A percentile compares a stretch with the other conserved stretches of the same genome.
phyloP scores from a whole-genome alignment of 1,284 basidiomycete genomes.

The Amylostereum areolatum region DNA sequence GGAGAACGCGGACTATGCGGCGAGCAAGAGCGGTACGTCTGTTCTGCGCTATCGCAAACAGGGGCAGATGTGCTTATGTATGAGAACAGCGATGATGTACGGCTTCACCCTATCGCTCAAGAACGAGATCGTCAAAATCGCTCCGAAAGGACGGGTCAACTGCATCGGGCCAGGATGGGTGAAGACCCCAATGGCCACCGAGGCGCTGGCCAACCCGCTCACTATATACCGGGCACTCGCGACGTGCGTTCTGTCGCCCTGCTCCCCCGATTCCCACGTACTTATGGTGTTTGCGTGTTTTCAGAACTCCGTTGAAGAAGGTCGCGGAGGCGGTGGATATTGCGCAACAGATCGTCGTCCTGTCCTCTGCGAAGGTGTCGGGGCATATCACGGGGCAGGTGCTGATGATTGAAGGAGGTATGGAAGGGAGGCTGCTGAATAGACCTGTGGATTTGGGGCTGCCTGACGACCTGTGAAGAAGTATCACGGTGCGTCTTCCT shows the following conservation, averaged over 20 bases:
- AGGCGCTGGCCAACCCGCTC: slow-evolving; percentile 38
- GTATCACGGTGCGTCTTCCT: too few relatives aligned
- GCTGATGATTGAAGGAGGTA: slow-evolving; percentile 69
- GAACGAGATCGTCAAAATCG: slow-evolving; percentile 76
- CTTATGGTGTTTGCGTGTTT: neutral
- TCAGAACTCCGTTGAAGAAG: slow-evolving; percentile 67
- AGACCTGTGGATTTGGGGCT: slow-evolving; percentile 26
- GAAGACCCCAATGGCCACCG: slow-evolving; percentile 52
- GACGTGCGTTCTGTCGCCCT: slow-evolving; percentile 40
- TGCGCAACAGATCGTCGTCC: slow-evolving; percentile 57
- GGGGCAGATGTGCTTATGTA: too few relatives aligned
- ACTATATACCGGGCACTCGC: slow-evolving; percentile 51
- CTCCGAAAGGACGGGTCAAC: slow-evolving; percentile 67
- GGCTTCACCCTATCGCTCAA: slow-evolving; percentile 65
- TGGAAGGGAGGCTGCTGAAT: slow-evolving; percentile 62
- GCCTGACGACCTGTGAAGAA: too few relatives aligned
- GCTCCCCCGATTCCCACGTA: neutral
- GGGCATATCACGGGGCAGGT: slow-evolving; percentile 71
- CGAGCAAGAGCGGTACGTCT: slow-evolving; percentile 47
- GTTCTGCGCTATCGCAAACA: neutral
- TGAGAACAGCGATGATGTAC: slow-evolving; percentile 70
- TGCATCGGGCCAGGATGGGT: slow-evolving; percentile 71
- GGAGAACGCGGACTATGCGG: slow-evolving; percentile 59
- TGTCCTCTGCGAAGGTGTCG: slow-evolving; percentile 58
- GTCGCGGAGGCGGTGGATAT: slow-evolving; percentile 59